Percentiles rank a stretch among this genome's conserved stretches.
Evolutionary conservation across 139 green algal genomes (phyloP).

Genomic region (Coelastrella sp.): DNA sequence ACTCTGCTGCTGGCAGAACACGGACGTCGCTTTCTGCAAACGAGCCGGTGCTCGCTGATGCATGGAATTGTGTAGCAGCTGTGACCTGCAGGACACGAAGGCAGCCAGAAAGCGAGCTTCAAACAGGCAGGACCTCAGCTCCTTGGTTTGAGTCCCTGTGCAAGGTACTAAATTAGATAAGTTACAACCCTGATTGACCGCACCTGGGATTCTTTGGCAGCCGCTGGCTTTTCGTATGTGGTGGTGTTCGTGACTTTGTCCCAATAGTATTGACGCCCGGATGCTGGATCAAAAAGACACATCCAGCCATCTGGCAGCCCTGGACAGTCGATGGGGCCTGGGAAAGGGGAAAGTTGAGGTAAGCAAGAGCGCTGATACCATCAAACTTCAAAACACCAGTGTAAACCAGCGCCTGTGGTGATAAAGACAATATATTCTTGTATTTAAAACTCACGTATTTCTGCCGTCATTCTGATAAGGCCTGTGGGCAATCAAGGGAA

Average conservation of each 20-base stretch:
- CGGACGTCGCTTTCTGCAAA: constrained; percentile 34
- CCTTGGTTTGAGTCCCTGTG: neutral
- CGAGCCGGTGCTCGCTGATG: neutral
- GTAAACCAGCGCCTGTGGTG: neutral
- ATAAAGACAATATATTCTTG: no score
- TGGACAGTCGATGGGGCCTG: neutral
- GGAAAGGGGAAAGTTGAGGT: neutral
- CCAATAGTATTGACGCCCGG: constrained; percentile 83
- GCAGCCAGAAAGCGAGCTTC: neutral
- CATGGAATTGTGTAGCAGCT: constrained; percentile 13
- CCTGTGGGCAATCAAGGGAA: neutral
- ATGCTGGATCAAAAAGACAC: constrained; percentile 19
- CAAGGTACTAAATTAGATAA: no score
- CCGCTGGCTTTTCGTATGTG: constrained; percentile 73
- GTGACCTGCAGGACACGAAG: neutral
- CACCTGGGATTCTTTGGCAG: neutral
- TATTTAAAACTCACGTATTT: neutral
- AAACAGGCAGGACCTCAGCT: neutral
- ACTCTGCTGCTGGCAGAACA: constrained; percentile 36
- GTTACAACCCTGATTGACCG: neutral
- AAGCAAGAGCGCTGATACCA: neutral
- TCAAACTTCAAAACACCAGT: no score
- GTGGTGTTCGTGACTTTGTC: constrained; percentile 83
- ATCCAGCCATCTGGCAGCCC: constrained; percentile 31
- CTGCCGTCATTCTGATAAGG: neutral